Base-by-base conservation (phyloP, 2,329 filamentous ascomycete species). In the Mycosphaerella arachidis region DNA sequence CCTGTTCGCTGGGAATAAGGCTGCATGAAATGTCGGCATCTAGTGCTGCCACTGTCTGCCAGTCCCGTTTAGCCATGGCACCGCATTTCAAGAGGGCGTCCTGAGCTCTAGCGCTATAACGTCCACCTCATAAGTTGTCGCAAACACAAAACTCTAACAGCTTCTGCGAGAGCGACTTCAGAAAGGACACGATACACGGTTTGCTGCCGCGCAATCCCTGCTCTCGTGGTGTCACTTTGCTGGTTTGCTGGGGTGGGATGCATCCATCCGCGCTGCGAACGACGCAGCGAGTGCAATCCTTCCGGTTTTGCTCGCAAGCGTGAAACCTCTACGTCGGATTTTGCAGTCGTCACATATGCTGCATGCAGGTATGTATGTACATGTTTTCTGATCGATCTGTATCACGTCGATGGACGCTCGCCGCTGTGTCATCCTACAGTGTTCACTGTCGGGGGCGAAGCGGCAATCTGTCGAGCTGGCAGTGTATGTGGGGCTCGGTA, bases 211-310 rank as follows among this genome's bases (percentile, higher is more conserved):
- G 20, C 51, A 10, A 53, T 37, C 51, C 51, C 51, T 53, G 51
- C 51, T 53, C 51, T 31, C 51, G 31, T 40, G 51, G 51, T 53
- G 51, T 40, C 51, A 53, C 51, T 53, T 40, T 33, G 31, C 51
- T 53, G 24, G 51, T 33, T 37, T 53, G 31, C 51, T 53, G 51
- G 51, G 51, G 10, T n/a, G 51, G 51, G 31, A 53, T 18, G 7
- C 51, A 43, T 53, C 31, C 51, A 53, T 53, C 51, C 51, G 51
- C 51, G 51, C 43, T 56, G 54, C 54, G 54, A 56, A 56, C 54
- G 54, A 43, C 18, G 40, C 40, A 43, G 40, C 40, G 40, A 43
- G 18, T 43, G 40, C 16, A 43, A 43, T 43, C 40, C 40, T 43
- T 43, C 40, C 40, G 40, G 13, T 43, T 18, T 43, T n/a, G 40